These are phyloP conservation scores for Hypoxylon trugodes DNA, from an alignment of 495 filamentous ascomycete species.

Conservation along the genomic window DNA sequence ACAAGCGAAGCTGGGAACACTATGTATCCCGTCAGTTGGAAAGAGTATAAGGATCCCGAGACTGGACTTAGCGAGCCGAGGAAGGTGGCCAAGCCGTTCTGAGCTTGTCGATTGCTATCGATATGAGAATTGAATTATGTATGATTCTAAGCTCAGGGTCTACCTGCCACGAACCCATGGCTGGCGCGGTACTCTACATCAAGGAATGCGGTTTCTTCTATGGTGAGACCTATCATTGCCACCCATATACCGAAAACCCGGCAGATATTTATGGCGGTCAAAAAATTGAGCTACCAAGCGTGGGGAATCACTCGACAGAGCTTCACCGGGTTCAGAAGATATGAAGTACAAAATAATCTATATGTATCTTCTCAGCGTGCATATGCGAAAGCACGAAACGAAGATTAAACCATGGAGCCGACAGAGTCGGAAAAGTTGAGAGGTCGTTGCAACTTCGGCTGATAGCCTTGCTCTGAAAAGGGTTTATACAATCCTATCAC, in stretches of 20 bases:
- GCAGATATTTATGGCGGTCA: background rate
- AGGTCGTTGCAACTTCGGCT: too few species aligned
- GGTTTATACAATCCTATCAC: too few species aligned
- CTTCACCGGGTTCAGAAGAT: background rate
- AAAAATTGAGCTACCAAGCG: background rate
- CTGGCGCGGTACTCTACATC: too few species aligned
- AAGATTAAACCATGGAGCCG: too few species aligned
- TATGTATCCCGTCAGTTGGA: slow-evolving; percentile 94
- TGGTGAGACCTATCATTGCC: too few species aligned
- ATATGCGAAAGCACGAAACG: background rate
- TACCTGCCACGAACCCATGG: too few species aligned
- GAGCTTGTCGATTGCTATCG: slow-evolving; percentile 43
- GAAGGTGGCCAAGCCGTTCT: slow-evolving; percentile 95
- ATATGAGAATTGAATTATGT: background rate
- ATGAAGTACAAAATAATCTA: background rate
- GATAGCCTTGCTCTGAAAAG: too few species aligned
- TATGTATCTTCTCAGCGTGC: background rate
- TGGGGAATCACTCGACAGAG: background rate
- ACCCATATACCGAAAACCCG: too few species aligned
- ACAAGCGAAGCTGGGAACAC: slow-evolving; percentile 85
- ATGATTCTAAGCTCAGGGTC: background rate
- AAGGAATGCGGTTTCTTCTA: too few species aligned
- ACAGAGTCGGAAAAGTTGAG: too few species aligned
- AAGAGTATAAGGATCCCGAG: slow-evolving; percentile 84
- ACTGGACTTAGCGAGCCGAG: slow-evolving; percentile 81